Evolutionary conservation across 805 yeast genomes (phyloP).

Genomic region (Saccharomycopsis fermentans): DNA sequence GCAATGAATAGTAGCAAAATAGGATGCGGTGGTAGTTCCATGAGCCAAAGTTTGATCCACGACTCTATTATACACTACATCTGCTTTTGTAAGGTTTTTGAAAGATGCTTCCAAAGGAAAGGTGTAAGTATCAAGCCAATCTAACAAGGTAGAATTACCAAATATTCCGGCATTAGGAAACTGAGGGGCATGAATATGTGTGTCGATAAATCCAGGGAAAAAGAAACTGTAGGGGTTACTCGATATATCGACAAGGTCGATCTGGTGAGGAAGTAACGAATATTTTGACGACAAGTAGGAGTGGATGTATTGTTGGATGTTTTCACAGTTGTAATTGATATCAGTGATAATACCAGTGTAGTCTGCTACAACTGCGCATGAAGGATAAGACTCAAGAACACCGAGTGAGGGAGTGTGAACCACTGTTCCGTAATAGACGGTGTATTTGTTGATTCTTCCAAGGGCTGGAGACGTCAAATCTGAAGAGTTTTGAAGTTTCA

Average conservation of each 20-base stretch:
- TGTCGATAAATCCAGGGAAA: constrained; percentile 76
- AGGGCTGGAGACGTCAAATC: neutral
- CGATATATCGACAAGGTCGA: constrained; percentile 27
- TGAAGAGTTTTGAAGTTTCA: neutral
- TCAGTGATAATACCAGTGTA: constrained; percentile 41
- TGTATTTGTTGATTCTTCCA: constrained; percentile 16
- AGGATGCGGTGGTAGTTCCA: constrained; percentile 91
- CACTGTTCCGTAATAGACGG: constrained; percentile 58
- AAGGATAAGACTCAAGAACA: constrained; percentile 41
- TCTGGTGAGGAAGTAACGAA: neutral
- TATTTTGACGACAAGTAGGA: neutral
- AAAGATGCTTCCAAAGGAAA: constrained; percentile 79
- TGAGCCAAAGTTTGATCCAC: constrained; percentile 57
- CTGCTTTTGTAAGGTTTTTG: constrained; percentile 43
- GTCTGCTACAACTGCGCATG: constrained; percentile 47
- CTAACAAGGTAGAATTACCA: constrained; percentile 72
- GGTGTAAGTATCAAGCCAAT: constrained; percentile 83
- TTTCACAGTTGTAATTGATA: constrained; percentile 21
- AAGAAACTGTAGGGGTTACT: constrained; percentile 42
- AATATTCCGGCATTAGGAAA: constrained; percentile 78
- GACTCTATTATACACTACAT: constrained; percentile 52
- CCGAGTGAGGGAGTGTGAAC: constrained; percentile 61
- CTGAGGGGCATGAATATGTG: constrained; percentile 81
- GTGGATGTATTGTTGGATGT: constrained; percentile 5
- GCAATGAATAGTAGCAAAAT: constrained; percentile 81